phyloP scores from a whole-genome alignment of 2,329 filamentous ascomycete genomes.

The Aureobasidium vineae region DNA sequence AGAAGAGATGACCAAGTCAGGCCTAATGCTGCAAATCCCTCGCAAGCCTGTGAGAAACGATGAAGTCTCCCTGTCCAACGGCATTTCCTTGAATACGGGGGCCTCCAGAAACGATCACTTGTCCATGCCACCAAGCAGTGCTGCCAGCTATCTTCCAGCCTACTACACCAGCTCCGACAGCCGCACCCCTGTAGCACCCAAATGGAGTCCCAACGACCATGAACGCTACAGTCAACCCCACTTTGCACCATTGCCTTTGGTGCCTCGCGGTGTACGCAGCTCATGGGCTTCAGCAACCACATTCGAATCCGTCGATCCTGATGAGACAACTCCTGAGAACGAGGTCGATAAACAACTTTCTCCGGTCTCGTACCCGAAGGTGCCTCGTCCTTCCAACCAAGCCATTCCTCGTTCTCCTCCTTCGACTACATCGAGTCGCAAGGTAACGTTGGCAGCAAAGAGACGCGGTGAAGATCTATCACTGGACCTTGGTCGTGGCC shows the following conservation, averaged over 20 bases:
- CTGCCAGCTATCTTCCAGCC: slow-evolving; percentile 32
- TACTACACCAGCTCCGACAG: slow-evolving; percentile 38
- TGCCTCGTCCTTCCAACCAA: slow-evolving; percentile 50
- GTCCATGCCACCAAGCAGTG: slow-evolving; percentile 29
- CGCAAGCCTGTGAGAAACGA: not conserved
- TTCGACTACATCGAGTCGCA: slow-evolving; percentile 16
- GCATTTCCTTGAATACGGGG: not conserved
- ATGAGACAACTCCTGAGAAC: slow-evolving; percentile 49
- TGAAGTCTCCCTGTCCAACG: slow-evolving; percentile 27
- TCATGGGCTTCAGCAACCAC: slow-evolving; percentile 41
- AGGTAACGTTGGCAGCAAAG: slow-evolving; percentile 4
- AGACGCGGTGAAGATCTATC: slow-evolving; percentile 10
- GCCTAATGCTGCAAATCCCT: slow-evolving; percentile 34
- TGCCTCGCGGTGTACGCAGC: not conserved
- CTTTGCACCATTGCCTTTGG: slow-evolving; percentile 6
- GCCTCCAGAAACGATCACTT: slow-evolving; percentile 21
- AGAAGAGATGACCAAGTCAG: slow-evolving; percentile 28
- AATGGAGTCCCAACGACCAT: slow-evolving; percentile 20
- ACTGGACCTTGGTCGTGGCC: not conserved
- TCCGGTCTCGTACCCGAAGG: slow-evolving; percentile 50
- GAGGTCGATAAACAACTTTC: slow-evolving; percentile 46
- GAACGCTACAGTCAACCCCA: slow-evolving; percentile 21
- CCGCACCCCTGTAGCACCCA: slow-evolving; percentile 31
- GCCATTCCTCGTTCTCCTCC: slow-evolving; percentile 42
- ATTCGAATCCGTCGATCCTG: slow-evolving; percentile 47